Evolutionary conservation across 2,329 filamentous ascomycete genomes (phyloP), one percentile per base, ranked within the genome.

Genomic region (Venturia oleaginea): DNA sequence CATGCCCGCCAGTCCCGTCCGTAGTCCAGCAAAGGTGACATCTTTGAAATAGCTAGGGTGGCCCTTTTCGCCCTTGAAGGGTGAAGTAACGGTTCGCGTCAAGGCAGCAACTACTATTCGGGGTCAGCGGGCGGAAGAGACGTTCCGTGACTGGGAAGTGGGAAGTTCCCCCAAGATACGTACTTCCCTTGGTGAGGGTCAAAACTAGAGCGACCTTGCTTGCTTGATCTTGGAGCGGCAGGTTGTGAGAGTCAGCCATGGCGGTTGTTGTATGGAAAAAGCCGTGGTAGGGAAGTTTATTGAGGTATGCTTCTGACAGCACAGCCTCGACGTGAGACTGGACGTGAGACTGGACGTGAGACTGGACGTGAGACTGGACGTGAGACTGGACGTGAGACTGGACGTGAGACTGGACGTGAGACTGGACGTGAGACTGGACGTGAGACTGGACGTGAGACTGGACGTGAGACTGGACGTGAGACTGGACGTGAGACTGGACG

Each of bases 41-140:
- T 75, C 72, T 68, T 76, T 71, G 71, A 69, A 72, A 69, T 73
- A 74, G n/a, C 64, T 74, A 61, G 69, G 73, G 62, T 71, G 70
- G 64, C 69, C 73, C 59, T 72, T 73, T 32, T 67, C 46, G 66
- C 72, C 72, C 64, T 74, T 75, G 71, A 78, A 73, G 7, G 72
- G 76, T 0, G 73, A 73, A 0, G 69, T 72, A 63, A 74, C 63
- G 40, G 73, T 66, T 10, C 75, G 73, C 37, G 67, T 68, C 5
- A 73, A 69, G n/a, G 72, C 73, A 11, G 74, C 68, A 51, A 74
- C 67, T 27, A 75, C 74, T 72, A 38, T 22, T 57, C 17, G 65
- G 67, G 6, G 38, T 66, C 48, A 68, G 62, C 22, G 46, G 19
- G 30, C 17, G 24, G 24, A 15, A 37, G 51, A 61, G 30, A 54